Evolutionary conservation across 371 early-diverging fungal genomes (phyloP).

Genomic region (Conidiobolus incongruus): DNA sequence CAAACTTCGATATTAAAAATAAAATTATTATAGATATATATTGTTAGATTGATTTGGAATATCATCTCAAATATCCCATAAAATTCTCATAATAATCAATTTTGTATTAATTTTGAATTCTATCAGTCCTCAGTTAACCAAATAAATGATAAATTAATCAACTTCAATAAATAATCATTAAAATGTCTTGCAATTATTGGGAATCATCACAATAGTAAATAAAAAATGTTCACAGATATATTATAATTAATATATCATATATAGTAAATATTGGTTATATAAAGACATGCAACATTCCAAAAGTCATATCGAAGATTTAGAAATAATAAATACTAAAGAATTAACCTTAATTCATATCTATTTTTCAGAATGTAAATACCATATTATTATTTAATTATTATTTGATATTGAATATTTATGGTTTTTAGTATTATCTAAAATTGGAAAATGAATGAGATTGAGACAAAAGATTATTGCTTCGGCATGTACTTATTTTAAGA

Average conservation of each 20-base stretch:
- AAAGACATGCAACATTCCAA: background rate
- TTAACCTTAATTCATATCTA: background rate
- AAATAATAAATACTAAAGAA: background rate
- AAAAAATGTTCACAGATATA: background rate
- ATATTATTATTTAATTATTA: background rate
- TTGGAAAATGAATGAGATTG: constrained; percentile 46
- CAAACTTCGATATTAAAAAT: no score
- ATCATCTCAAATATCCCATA: no score
- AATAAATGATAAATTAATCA: no score
- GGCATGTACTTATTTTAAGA: constrained; percentile 65
- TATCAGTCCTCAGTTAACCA: no score
- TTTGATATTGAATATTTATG: background rate
- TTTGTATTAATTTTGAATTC: no score
- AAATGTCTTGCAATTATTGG: no score
- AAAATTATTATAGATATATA: no score
- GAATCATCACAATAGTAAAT: constrained; percentile 3
- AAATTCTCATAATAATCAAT: no score
- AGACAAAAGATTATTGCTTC: constrained; percentile 71
- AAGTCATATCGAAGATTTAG: background rate
- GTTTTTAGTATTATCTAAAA: constrained; percentile 37
- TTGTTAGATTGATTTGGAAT: no score
- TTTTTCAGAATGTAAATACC: background rate
- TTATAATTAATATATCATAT: background rate
- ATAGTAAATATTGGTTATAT: constrained; percentile 1
- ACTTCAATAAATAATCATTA: no score